Base-by-base conservation (phyloP, 805 yeast genomes). In the Teunomyces cretensis region DNA sequence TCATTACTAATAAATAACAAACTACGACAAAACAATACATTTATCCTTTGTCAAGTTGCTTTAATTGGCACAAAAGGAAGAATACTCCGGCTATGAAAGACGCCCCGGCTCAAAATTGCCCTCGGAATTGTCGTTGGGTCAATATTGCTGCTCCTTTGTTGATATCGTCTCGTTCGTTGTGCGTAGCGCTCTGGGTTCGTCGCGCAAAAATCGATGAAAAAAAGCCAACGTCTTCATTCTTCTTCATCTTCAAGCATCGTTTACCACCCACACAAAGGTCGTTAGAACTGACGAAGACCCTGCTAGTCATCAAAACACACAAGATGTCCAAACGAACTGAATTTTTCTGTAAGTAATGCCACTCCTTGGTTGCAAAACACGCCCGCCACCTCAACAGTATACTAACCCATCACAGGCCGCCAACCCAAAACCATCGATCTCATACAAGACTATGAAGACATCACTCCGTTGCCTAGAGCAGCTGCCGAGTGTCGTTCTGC, bases 401-500 rank as follows among this genome's bases (percentile, higher is more conserved):
- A 58, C 63, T 58, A 58, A 55, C 59, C 15, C 31, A 33, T 3
- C 24, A 11, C 50, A 61, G 65, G 64, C 50, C 66, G 66, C 39
- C 60, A 54, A 51, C 64, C 64, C 14, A 53, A 50, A 50, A 49
- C 61, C 39, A 51, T 61, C 33, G 64, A 57, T 49, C 54, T 61
- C 52, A 45, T 52, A 32, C 62, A 59, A 24, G 68, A 69, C 50
- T 70, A 59, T 45, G 62, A 62, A 47, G 71, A 67, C 41, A 56
- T 70, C 46, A 60, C 70, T 27, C 56, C 70, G 14, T 56, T 57
- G 43, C 65, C 70, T 31, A 66, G 61, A 46, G 69, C 75, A 15
- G 45, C 57, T 12, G 62, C 49, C 39, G 85, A 83, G 50, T 81
- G 85, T 46, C 80, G 89, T 52, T 72, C 77, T 38, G 79, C 91